Base-by-base conservation (phyloP, 441 rosid genomes). In the Erodium trifolium region DNA sequence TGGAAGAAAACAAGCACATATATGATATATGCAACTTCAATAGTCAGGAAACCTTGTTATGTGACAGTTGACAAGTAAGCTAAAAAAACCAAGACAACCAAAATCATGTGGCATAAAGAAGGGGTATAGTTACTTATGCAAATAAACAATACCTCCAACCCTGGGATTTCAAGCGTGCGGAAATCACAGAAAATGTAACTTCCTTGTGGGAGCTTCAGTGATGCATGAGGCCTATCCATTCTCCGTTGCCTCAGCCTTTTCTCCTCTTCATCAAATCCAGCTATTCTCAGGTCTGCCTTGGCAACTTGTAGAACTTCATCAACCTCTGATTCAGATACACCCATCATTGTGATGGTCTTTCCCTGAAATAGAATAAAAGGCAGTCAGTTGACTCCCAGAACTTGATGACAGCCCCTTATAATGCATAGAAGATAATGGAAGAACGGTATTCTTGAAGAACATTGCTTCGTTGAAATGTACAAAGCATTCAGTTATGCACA, bases 261-360 rank as follows among this genome's bases (percentile, higher is more conserved):
- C 71, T 91, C 99, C 71, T 92, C 98, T 77, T 92, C 98, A 68
- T 83, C 91, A 78, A 94, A 94, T 53, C 98, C 99, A 80, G 84
- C 84, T 80, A 90, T 94, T 73, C 98, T 84, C 74, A 77, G 65
- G 78, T 87, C 89, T 35, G 71, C 73, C 69, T 67, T 83, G 41
- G 86, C 88, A 73, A 75, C 77, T 81, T 84, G 80, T 51, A 77
- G 71, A 76, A 92, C 76, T 62, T 77, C 82, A 45, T 82, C 77
- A 68, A 88, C 81, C 80, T 94, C 99, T 73, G 77, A 87, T 82
- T 84, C 84, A 57, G 85, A 70, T 53, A 85, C 90, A 71, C 98
- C 99, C 99, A 94, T 84, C 98, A 94, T 91, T 83, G 90, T 86
- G 62, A 94, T 82, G 68, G 86, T 60, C 70, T 84, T 92, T 14